Evolutionary conservation across 2,329 filamentous ascomycete species (phyloP).

Genomic region (Aspergillus viridinutans): DNA sequence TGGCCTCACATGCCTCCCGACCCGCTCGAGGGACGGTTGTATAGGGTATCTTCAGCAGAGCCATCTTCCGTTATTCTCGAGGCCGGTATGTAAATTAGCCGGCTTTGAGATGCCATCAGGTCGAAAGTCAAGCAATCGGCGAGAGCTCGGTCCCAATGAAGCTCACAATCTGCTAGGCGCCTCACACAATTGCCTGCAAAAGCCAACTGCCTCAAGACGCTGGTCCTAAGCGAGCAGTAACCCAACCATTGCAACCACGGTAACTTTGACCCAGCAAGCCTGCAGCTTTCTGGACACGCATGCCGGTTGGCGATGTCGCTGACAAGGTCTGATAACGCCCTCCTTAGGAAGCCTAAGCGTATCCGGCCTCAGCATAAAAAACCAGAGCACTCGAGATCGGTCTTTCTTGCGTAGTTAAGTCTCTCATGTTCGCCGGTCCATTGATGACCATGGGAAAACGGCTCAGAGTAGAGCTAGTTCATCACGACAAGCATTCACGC

Average conservation of each 20-base stretch:
- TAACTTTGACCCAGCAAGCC: too few relatives aligned
- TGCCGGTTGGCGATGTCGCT: background rate
- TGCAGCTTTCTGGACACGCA: too few relatives aligned
- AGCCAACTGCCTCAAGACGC: too few relatives aligned
- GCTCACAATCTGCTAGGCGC: too few relatives aligned
- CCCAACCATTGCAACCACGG: background rate
- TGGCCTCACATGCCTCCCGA: too few relatives aligned
- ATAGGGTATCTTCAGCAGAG: background rate
- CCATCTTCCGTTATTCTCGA: too few relatives aligned
- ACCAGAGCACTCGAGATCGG: background rate
- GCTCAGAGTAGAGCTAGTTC: background rate
- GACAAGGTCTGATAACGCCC: background rate
- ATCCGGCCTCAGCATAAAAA: background rate
- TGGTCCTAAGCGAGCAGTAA: background rate
- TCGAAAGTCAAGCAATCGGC: too few relatives aligned
- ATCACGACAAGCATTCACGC: background rate
- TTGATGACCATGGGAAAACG: background rate
- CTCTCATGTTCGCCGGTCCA: background rate
- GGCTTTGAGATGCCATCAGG: too few relatives aligned
- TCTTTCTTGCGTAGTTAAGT: background rate
- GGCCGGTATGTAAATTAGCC: too few relatives aligned
- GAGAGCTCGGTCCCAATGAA: too few relatives aligned
- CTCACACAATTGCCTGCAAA: too few relatives aligned
- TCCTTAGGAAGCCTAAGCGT: background rate
- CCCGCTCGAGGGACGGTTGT: too few relatives aligned